Base-by-base conservation (phyloP, 2,329 filamentous ascomycete species). In the Fusarium compactum region DNA sequence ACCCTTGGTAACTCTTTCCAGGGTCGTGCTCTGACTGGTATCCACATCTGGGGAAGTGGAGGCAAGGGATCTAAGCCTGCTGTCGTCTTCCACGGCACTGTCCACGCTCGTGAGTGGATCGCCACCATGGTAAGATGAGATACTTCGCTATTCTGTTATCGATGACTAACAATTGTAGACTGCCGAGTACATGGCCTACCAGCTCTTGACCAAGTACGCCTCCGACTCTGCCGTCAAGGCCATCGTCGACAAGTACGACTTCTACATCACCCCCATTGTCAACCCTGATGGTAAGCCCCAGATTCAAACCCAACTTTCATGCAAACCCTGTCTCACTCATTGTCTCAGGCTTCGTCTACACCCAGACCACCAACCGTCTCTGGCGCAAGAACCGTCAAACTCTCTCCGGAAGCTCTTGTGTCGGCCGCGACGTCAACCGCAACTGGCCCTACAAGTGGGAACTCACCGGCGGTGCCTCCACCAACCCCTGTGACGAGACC, bases 171-270 rank as follows among this genome's bases (percentile, higher is more conserved):
- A 0, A 5, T 1, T 5, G 4, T 6, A 70, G 67, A 70, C 67
- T 10, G 15, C 62, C 6, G 62, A 70, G 54, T 70, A 70, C 25
- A 53, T 70, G 57, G 57, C 67, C 3, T 70, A 70, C 50, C 67
- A 70, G 58, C 50, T 70, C 8, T 27, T 70, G 53, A 70, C 67
- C 53, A 70, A 70, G 53, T 70, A 70, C 45, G 34, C 30, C 40
- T 40, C 57, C 11, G 67, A 70, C 54, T 45, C 67, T 1, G 62
- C 67, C 41, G 62, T 70, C 38, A 70, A 70, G 58, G 67, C 78
- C 2, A 83, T 87, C 56, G 82, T 91, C 47, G 84, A 91, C 78
- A 86, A 84, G 64, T 90, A 89, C 76, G 90, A 92, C 80, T 90
- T 89, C 70, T 91, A 89, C 78, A 85, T 92, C 73, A 84, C 90